Conservation (phyloP, 768 basidiomycete genomes). For the Podaxis carcinomalis region DNA sequence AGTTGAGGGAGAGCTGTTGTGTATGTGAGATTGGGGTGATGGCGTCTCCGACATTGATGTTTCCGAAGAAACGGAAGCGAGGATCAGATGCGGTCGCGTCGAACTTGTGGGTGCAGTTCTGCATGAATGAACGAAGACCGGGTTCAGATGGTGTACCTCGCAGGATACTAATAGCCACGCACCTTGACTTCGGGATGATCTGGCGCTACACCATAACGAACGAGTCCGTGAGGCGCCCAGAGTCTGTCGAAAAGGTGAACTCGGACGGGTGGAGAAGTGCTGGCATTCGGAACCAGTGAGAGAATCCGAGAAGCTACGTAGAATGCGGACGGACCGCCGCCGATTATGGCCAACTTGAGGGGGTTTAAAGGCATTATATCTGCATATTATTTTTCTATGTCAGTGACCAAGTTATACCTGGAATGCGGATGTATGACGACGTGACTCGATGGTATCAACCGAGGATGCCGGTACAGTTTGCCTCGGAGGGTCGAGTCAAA, state of each 20-base stretch:
- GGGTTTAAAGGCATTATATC: slow-evolving; percentile 15
- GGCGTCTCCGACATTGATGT: slow-evolving; percentile 57
- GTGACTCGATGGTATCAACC: not conserved
- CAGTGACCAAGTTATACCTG: not conserved
- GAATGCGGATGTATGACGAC: not conserved
- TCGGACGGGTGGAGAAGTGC: slow-evolving; percentile 27
- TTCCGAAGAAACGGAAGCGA: slow-evolving; percentile 88
- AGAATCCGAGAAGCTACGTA: slow-evolving; percentile 89
- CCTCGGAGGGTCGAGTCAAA: not conserved
- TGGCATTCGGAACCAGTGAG: slow-evolving; percentile 47
- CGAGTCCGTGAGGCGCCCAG: slow-evolving; percentile 93
- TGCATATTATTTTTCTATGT: not conserved
- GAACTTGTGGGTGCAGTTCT: slow-evolving; percentile 98
- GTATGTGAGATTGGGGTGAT: slow-evolving; percentile 44
- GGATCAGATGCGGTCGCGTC: slow-evolving; percentile 75
- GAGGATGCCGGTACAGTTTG: not conserved
- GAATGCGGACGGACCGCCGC: slow-evolving; percentile 96
- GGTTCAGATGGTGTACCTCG: not conserved
- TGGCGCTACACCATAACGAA: slow-evolving; percentile 94
- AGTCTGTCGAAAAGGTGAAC: slow-evolving; percentile 91
- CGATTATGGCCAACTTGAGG: slow-evolving; percentile 83
- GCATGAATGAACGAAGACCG: not conserved
- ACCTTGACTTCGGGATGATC: slow-evolving; percentile 99
- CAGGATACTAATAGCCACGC: slow-evolving; percentile 14
- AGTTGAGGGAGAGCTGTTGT: slow-evolving; percentile 51